Evolutionary conservation across 108 stramenopile genomes (phyloP).

Genomic region (Bacterosira constricta): DNA sequence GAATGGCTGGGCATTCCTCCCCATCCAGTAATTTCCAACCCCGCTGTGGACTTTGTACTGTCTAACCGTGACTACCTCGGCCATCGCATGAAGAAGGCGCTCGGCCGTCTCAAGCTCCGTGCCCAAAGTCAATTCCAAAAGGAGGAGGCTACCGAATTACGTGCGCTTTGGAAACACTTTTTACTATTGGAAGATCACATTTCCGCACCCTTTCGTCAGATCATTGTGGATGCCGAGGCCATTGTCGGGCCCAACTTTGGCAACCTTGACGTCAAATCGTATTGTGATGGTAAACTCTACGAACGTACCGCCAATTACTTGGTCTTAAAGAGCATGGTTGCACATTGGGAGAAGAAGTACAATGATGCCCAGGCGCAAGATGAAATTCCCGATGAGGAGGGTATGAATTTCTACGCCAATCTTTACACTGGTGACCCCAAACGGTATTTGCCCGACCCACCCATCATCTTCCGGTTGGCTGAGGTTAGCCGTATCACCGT

Average conservation of each 20-base stretch:
- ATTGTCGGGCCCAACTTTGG: conserved; percentile 84
- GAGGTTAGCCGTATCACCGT: conserved; percentile 73
- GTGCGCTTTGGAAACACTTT: conserved; percentile 66
- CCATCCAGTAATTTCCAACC: conserved; percentile 67
- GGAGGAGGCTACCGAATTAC: conserved; percentile 55
- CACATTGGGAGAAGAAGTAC: conserved; percentile 88
- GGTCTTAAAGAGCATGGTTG: conserved; percentile 88
- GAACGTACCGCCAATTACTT: conserved; percentile 78
- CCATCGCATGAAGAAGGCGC: conserved; percentile 60
- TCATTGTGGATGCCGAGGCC: conserved; percentile 77
- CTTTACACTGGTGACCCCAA: conserved; percentile 75
- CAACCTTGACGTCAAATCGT: conserved; percentile 71
- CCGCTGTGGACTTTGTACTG: conserved; percentile 77
- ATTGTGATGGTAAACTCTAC: conserved; percentile 65
- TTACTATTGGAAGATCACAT: conserved; percentile 82
- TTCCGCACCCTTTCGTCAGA: conserved; percentile 86
- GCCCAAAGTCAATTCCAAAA: conserved; percentile 53
- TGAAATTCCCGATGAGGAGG: conserved; percentile 48
- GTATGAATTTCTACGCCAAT: conserved; percentile 44
- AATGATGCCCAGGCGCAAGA: conserved; percentile 73
- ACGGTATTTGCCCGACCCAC: conserved; percentile 76
- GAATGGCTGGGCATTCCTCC: conserved; percentile 55
- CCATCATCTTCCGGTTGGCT: conserved; percentile 69
- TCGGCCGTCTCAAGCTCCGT: conserved; percentile 67
- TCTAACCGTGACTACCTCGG: conserved; percentile 79